A percentile compares a stretch with the other conserved stretches of the same genome.
Evolutionary conservation across 2,329 filamentous ascomycete genomes (phyloP).

Genomic region (Metarhizium sp.): DNA sequence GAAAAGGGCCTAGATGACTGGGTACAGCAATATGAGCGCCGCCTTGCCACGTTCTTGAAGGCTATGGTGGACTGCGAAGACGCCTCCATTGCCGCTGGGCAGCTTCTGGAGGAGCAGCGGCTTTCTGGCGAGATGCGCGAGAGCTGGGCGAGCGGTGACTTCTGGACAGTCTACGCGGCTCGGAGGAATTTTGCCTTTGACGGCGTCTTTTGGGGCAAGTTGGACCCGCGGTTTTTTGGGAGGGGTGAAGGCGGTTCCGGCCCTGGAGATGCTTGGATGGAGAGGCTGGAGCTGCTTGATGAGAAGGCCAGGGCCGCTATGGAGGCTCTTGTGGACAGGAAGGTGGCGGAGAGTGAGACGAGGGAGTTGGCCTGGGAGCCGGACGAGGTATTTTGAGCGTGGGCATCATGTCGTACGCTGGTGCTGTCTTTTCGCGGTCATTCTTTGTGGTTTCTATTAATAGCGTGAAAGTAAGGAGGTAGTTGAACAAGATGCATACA

Average conservation of each 20-base stretch:
- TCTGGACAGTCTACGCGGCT: conserved; percentile 4
- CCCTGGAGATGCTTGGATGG: conserved; percentile 5
- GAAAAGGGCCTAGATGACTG: conserved; percentile 12
- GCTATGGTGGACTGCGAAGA: conserved; percentile 20
- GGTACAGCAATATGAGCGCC: conserved; percentile 19
- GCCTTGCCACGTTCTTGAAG: conserved; percentile 22
- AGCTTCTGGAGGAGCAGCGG: neutral
- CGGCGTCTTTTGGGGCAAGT: conserved; percentile 3
- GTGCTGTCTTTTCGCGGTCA: no score
- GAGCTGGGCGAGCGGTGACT: conserved; percentile 1
- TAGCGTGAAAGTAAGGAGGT: no score
- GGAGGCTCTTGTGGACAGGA: conserved; percentile 14
- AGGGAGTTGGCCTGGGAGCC: neutral
- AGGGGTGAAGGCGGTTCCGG: neutral
- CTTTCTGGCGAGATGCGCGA: conserved; percentile 4
- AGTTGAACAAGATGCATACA: no score
- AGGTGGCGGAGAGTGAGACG: conserved; percentile 7
- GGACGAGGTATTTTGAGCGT: neutral
- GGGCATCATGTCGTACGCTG: no score
- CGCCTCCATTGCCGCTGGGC: conserved; percentile 3
- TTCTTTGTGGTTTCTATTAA: no score
- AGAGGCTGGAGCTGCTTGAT: conserved; percentile 14
- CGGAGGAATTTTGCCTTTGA: conserved; percentile 4
- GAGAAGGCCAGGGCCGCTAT: conserved; percentile 13
- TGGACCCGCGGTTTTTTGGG: conserved; percentile 5